Conservation (phyloP, 2,329 filamentous ascomycete species). For the Aspergillus glaucus region DNA sequence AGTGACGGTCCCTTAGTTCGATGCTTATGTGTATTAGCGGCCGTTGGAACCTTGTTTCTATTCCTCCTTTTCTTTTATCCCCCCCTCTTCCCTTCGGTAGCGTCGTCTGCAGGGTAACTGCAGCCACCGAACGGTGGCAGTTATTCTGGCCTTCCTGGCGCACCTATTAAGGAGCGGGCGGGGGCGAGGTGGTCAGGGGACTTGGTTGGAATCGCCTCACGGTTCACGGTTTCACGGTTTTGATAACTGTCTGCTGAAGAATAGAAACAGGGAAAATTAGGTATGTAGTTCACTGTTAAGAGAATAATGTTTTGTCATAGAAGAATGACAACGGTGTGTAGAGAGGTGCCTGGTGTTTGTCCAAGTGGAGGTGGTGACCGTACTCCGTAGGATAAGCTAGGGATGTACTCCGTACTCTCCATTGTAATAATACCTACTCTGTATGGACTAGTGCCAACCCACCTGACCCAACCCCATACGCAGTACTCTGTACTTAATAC, state of each 20-base stretch:
- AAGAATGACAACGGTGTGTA: neutral
- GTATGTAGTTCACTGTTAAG: neutral
- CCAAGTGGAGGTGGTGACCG: conserved; percentile 10
- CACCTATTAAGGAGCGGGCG: neutral
- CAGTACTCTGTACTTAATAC: neutral
- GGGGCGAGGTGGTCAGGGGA: conserved; percentile 4
- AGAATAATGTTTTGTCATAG: neutral
- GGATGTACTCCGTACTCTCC: conserved; percentile 2
- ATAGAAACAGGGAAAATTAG: neutral
- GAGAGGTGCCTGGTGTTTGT: neutral
- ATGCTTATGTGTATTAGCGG: neutral
- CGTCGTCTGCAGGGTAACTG: conserved; percentile 5
- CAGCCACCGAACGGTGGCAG: conserved; percentile 12
- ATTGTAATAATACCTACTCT: conserved; percentile 2
- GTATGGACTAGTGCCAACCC: neutral
- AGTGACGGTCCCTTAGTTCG: neutral
- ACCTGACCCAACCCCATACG: neutral
- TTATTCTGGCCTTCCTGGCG: neutral
- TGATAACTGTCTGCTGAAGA: too few species aligned
- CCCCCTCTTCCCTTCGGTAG: neutral
- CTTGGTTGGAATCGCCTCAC: neutral
- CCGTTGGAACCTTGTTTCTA: conserved; percentile 1
- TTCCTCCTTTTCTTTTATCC: neutral
- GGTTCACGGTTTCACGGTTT: neutral
- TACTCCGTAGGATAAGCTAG: conserved; percentile 6